phyloP scores from a whole-genome alignment of 2,329 filamentous ascomycete species.

The Seiridium unicorne region DNA sequence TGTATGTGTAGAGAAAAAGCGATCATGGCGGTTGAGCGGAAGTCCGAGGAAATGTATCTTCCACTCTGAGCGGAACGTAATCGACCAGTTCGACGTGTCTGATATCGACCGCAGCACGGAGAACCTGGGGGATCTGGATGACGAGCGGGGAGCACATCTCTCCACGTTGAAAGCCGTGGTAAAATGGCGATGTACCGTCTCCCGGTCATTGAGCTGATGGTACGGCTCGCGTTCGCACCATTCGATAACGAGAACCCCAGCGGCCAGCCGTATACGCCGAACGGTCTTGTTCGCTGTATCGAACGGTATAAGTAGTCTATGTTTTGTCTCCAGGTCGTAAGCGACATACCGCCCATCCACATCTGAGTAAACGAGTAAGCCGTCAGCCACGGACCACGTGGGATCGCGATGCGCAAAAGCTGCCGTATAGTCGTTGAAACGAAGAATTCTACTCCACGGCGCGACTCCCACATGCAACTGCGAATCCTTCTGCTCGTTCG shows the following conservation, averaged over 20 bases:
- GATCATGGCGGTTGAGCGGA: conserved; percentile 51
- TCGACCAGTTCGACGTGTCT: conserved; percentile 33
- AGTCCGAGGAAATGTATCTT: conserved; percentile 58
- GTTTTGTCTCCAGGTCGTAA: conserved; percentile 47
- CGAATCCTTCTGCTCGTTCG: conserved; percentile 24
- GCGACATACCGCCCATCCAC: conserved; percentile 35
- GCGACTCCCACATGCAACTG: conserved; percentile 31
- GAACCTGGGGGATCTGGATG: conserved; percentile 9
- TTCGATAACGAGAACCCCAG: conserved; percentile 59
- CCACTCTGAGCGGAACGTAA: conserved; percentile 57
- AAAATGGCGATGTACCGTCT: conserved; percentile 55
- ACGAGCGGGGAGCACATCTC: conserved; percentile 9
- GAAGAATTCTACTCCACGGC: conserved; percentile 44
- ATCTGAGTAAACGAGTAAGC: conserved; percentile 53
- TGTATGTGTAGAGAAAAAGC: conserved; percentile 63
- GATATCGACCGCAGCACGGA: conserved; percentile 8
- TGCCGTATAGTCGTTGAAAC: conserved; percentile 35
- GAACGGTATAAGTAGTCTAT: conserved; percentile 49
- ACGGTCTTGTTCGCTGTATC: conserved; percentile 46
- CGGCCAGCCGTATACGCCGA: conserved; percentile 51
- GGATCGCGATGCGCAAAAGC: conserved; percentile 45
- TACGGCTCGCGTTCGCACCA: conserved; percentile 56
- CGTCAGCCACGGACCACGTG: conserved; percentile 52
- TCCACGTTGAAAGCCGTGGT: conserved; percentile 56
- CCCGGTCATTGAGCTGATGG: conserved; percentile 49